These are phyloP conservation scores for Fraxinus floribunda DNA, from an alignment of 305 asterid species.

Conservation along the genomic window DNA sequence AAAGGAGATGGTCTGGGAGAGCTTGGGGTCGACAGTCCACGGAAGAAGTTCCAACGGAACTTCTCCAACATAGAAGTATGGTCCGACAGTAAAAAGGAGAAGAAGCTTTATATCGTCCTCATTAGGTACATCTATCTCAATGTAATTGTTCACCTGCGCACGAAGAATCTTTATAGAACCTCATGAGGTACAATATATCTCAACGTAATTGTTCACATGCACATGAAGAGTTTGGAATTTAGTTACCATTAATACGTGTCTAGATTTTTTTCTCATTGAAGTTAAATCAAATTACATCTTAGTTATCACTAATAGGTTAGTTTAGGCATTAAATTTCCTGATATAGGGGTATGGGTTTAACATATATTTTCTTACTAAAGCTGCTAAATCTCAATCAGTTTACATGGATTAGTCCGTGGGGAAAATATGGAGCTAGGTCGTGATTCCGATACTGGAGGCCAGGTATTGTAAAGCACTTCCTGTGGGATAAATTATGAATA, in stretches of 20 bases:
- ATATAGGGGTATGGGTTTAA: not conserved
- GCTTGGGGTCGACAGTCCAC: conserved; percentile 51
- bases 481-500: not conserved
- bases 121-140: conserved; percentile 49
- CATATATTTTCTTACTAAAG: conserved; percentile 18
- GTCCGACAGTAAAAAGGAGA: conserved; percentile 65
- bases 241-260: not conserved
- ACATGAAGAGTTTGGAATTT: not conserved
- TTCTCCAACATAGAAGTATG: conserved; percentile 59
- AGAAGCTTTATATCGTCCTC: conserved; percentile 70
- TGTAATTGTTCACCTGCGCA: not conserved
- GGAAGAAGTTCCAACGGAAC: conserved; percentile 45
- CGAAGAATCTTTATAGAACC: not conserved
- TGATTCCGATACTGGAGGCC: conserved; percentile 96
- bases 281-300: not conserved
- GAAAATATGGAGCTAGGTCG: conserved; percentile 99
- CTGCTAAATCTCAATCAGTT: conserved; percentile 42
- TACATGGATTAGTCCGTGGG: conserved; percentile 90
- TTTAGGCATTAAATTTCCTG: not conserved
- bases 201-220: not conserved
- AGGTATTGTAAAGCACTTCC: conserved; percentile 42
- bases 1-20: conserved; percentile 65
- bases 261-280: not conserved
- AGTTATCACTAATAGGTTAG: not conserved
- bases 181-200: not conserved